A percentile compares a stretch with the other conserved stretches of the same genome.
Conservation (phyloP, 805 yeast species). For the Wickerhamiella cacticola region DNA sequence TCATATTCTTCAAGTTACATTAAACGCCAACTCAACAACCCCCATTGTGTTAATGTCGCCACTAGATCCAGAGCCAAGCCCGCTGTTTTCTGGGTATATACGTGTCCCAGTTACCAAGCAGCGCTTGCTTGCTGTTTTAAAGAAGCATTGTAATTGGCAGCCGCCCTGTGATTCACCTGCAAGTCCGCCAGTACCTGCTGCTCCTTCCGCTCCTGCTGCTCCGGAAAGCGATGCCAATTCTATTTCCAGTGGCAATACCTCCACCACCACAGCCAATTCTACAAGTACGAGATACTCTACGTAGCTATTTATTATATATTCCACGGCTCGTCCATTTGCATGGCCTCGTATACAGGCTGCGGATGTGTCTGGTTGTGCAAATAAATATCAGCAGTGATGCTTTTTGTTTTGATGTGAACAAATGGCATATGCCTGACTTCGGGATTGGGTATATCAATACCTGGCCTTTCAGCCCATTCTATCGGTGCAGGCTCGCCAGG, state of each 20-base stretch:
- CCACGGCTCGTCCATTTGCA: background rate
- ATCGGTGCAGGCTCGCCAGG: background rate
- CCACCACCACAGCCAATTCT: too few species aligned
- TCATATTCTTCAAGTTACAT: conserved; percentile 71
- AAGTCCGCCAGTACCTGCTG: too few species aligned
- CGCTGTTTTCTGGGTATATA: conserved; percentile 51
- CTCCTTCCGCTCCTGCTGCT: too few species aligned
- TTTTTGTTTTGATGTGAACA: background rate
- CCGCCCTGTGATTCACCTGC: too few species aligned
- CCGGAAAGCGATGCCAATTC: too few species aligned
- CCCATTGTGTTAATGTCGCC: conserved; percentile 59
- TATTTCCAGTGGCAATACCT: background rate
- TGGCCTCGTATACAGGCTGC: background rate
- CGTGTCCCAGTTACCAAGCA: conserved; percentile 52
- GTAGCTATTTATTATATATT: background rate
- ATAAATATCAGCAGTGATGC: background rate
- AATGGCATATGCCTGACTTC: background rate
- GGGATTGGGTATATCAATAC: background rate
- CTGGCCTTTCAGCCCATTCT: conserved; percentile 1
- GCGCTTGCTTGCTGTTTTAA: conserved; percentile 28
- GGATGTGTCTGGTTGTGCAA: background rate
- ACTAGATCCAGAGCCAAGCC: conserved; percentile 23
- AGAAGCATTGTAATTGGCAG: conserved; percentile 26
- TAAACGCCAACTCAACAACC: conserved; percentile 63
- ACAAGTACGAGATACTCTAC: too few species aligned